These are phyloP conservation scores for Hericium coralloides DNA, from an alignment of 768 basidiomycete genomes.

Conservation along the genomic window DNA sequence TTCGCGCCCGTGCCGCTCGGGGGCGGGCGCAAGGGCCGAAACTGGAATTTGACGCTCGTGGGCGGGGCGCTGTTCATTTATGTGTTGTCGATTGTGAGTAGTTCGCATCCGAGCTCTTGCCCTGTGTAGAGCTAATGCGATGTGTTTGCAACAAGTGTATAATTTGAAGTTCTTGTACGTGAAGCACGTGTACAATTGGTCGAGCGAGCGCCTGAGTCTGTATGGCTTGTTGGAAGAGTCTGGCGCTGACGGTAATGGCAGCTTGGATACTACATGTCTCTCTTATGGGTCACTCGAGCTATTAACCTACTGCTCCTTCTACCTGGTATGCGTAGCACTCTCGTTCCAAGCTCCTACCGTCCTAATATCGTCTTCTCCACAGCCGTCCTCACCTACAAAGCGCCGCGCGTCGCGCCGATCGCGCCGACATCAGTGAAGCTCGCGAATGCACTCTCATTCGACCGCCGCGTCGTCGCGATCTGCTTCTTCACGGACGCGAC, in stretches of 20 bases:
- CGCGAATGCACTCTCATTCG: constrained; percentile 16
- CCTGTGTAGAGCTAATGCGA: background rate
- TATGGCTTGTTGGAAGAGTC: background rate
- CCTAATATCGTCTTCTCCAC: background rate
- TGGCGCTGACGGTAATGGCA: background rate
- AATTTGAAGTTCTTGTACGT: constrained; percentile 16
- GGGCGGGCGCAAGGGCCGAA: constrained; percentile 7
- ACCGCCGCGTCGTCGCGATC: constrained; percentile 9
- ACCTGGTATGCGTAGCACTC: constrained; percentile 6
- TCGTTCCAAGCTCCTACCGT: background rate
- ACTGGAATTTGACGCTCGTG: constrained; percentile 15
- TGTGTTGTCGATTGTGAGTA: constrained; percentile 9
- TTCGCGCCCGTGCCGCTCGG: constrained; percentile 10
- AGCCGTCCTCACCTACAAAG: constrained; percentile 13
- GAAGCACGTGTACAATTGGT: constrained; percentile 12
- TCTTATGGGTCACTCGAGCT: constrained; percentile 13
- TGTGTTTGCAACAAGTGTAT: constrained; percentile 11
- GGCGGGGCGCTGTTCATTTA: constrained; percentile 12
- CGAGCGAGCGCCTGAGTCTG: constrained; percentile 8
- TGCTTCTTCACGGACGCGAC: constrained; percentile 14
- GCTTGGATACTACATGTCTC: too few relatives aligned
- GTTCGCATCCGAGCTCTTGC: background rate
- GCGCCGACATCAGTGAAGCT: constrained; percentile 4
- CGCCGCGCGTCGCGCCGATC: background rate
- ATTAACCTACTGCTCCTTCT: constrained; percentile 12